Evolutionary conservation across 2,329 filamentous ascomycete genomes (phyloP).

Genomic region (Nemania serpens): DNA sequence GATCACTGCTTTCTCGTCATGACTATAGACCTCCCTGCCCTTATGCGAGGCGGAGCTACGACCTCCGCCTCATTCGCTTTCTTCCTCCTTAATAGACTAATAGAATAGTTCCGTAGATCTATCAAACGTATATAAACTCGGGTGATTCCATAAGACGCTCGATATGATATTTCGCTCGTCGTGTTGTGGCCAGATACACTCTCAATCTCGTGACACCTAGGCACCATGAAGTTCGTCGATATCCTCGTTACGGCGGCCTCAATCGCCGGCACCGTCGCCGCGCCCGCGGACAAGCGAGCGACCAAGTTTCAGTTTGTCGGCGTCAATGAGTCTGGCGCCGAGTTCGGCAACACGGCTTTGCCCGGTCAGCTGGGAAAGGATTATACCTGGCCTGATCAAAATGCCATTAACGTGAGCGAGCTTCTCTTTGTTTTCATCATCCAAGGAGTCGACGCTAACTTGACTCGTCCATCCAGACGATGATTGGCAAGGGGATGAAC

Average conservation of each 20-base stretch:
- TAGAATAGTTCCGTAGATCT: no score
- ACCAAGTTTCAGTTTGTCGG: constrained; percentile 45
- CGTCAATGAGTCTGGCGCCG: constrained; percentile 56
- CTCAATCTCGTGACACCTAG: neutral
- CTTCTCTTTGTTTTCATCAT: constrained; percentile 6
- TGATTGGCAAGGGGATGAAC: constrained; percentile 59
- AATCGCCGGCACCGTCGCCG: constrained; percentile 40
- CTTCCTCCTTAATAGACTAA: no score
- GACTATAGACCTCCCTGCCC: constrained; percentile 27
- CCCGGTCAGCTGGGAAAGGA: constrained; percentile 62
- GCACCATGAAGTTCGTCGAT: constrained; percentile 43
- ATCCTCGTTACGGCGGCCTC: constrained; percentile 40
- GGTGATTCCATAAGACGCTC: neutral
- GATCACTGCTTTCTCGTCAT: neutral
- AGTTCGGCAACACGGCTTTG: constrained; percentile 62
- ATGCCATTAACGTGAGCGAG: constrained; percentile 45
- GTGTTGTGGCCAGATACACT: neutral
- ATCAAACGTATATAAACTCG: constrained; percentile 10
- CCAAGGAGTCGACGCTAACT: neutral
- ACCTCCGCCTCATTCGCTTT: constrained; percentile 29
- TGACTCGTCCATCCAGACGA: constrained; percentile 41
- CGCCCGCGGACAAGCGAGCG: constrained; percentile 42
- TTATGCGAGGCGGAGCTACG: constrained; percentile 36
- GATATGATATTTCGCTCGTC: neutral
- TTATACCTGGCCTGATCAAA: constrained; percentile 63